Base-by-base conservation (phyloP, 2,329 filamentous ascomycete genomes). In the Ophiostoma perfectum region DNA sequence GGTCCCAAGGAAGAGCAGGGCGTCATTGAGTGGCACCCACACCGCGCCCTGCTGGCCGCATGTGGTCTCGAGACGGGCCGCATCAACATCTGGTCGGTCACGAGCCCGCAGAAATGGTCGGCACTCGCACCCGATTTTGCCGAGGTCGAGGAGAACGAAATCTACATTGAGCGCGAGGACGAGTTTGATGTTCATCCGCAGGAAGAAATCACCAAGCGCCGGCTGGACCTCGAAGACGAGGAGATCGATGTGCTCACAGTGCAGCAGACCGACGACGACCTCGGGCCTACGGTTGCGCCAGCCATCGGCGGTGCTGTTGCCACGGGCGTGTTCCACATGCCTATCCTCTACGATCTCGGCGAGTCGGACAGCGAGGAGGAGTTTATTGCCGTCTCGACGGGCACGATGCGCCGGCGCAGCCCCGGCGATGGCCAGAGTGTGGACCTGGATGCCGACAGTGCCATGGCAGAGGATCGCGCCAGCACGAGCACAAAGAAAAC, bases 171-270 rank as follows among this genome's bases (percentile, higher is more conserved):
- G 78, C 86, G 87, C 68, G 95, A 99, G 79, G 95, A 99, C 76
- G 95, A 99, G 76, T 99, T 99, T 74, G 96, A 99, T 77, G 96
- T 98, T 68, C 95, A 98, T 76, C 93, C 93, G 0, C 90, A 94
- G 69, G 94, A 97, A 76, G 94, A 98, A 77, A 89, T 98, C 68
- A 92, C 96, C 76, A 94, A 97, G 77, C 87, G 94, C 42, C 87
- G 93, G 60, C 83, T 98, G 2, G 93, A 98, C 76, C 85, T 90
- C 12, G 95, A 99, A 78, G 95, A 98, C 74, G 95, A 98, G 77
- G 89, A 93, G 69, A 89, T 98, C 4, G 95, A 99, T 75, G 92
- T 97, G 1, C 80, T 97, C 68, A 93, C 91, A 0, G 82, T 92
- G 62, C 90, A 93, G 70, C 84, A 84, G 49, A 83, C 85, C 41